phyloP scores from a whole-genome alignment of 2,329 filamentous ascomycete species.

The Dryadomyces sulphureus region DNA sequence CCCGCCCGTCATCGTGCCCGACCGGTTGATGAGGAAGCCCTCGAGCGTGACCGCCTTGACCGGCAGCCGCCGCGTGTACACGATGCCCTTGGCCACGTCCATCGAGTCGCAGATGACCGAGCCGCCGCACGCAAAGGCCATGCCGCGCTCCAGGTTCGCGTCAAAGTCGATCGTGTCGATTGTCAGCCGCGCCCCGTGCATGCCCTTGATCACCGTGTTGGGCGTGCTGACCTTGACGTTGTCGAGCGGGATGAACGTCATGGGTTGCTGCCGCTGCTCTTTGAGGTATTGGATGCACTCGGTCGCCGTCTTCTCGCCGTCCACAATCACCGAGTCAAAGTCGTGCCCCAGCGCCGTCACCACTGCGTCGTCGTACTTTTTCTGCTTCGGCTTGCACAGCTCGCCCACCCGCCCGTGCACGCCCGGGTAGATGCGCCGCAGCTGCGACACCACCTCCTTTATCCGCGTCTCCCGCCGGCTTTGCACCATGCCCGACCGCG shows the following conservation, averaged over 20 bases:
- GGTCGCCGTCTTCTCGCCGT: constrained; percentile 84
- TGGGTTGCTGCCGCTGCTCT: constrained; percentile 71
- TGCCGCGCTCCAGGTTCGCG: constrained; percentile 71
- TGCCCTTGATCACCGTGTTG: constrained; percentile 80
- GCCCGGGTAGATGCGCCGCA: constrained; percentile 84
- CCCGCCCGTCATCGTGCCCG: constrained; percentile 91
- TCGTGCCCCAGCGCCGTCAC: constrained; percentile 83
- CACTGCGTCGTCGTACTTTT: constrained; percentile 88
- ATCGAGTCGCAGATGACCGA: constrained; percentile 88
- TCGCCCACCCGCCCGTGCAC: constrained; percentile 84
- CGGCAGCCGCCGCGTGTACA: constrained; percentile 69
- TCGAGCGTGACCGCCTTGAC: constrained; percentile 92
- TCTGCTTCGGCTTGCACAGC: constrained; percentile 90
- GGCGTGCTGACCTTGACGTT: constrained; percentile 91
- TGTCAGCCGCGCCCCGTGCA: constrained; percentile 71
- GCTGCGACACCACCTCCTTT: constrained; percentile 68
- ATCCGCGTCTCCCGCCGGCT: constrained; percentile 66
- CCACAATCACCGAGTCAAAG: constrained; percentile 88
- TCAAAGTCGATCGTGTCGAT: constrained; percentile 97
- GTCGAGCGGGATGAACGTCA: constrained; percentile 92
- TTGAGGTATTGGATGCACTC: constrained; percentile 93
- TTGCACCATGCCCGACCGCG: constrained; percentile 72
- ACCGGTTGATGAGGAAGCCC: constrained; percentile 94
- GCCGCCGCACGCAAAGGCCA: constrained; percentile 88
- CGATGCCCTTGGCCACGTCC: constrained; percentile 74